Conservation (phyloP, 306 rosid species). For the Arachis hypogaea region DNA sequence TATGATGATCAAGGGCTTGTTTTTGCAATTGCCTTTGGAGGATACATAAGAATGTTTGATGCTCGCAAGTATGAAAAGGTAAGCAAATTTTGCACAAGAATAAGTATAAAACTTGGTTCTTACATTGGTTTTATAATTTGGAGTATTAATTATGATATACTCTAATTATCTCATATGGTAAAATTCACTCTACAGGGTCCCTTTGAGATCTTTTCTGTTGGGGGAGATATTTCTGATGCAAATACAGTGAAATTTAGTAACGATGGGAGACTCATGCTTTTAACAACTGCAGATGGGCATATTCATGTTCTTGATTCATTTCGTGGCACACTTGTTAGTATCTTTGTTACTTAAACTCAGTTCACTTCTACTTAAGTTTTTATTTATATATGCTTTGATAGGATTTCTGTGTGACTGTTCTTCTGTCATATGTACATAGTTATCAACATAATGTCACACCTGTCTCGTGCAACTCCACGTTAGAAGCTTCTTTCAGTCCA, state of each 20-base stretch:
- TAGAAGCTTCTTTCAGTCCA: slow-evolving; percentile 97
- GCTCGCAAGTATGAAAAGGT: slow-evolving; percentile 92
- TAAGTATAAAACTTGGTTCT: background rate
- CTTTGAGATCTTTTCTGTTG: slow-evolving; percentile 86
- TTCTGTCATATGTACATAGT: slow-evolving; percentile 47
- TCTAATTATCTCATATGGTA: slow-evolving; percentile 35
- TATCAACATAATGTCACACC: slow-evolving; percentile 79
- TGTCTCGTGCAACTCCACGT: slow-evolving; percentile 73
- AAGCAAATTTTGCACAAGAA: slow-evolving; percentile 33
- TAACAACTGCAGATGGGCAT: slow-evolving; percentile 84
- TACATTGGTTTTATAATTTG: slow-evolving; percentile 27
- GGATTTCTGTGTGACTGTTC: slow-evolving; percentile 23
- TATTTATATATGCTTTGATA: slow-evolving; percentile 29
- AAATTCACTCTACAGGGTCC: slow-evolving; percentile 71
- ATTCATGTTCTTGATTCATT: slow-evolving; percentile 93
- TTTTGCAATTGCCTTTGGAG: slow-evolving; percentile 93
- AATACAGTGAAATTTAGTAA: slow-evolving; percentile 93
- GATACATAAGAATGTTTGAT: slow-evolving; percentile 87
- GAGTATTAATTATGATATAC: slow-evolving; percentile 19
- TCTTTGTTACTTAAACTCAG: slow-evolving; percentile 20
- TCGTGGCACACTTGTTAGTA: slow-evolving; percentile 88
- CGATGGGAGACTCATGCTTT: slow-evolving; percentile 91
- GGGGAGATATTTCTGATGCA: slow-evolving; percentile 91
- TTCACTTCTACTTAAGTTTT: slow-evolving; percentile 15
- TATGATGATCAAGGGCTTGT: slow-evolving; percentile 95